Evolutionary conservation across 306 rosid genomes (phyloP).

Genomic region (Alnus glutinosa): DNA sequence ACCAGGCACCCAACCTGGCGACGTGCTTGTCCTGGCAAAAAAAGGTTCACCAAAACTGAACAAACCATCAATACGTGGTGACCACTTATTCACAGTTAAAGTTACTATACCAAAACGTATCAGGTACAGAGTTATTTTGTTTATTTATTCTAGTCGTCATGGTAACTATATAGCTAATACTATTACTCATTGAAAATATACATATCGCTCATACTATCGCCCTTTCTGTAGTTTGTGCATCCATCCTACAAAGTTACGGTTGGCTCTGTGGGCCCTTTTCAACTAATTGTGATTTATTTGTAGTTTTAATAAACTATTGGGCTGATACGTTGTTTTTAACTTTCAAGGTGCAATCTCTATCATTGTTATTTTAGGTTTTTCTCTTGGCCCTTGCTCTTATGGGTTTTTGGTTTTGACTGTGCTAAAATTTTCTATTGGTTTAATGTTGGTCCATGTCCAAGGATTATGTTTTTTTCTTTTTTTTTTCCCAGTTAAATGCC

Average conservation of each 20-base stretch:
- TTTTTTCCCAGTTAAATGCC: background rate
- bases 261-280: background rate
- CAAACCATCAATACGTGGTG: constrained; percentile 90
- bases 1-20: constrained; percentile 92
- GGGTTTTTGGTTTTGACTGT: background rate
- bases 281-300: background rate
- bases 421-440: background rate
- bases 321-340: background rate
- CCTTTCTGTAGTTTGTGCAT: background rate
- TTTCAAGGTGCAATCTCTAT: background rate
- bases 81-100: constrained; percentile 84
- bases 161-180: background rate
- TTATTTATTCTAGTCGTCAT: background rate
- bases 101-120: constrained; percentile 84
- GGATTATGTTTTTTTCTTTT: background rate
- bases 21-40: constrained; percentile 76
- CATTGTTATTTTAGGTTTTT: background rate
- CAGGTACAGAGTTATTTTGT: constrained; percentile 53
- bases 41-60: constrained; percentile 92
- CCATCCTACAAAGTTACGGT: background rate
- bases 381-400: background rate
- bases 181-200: background rate
- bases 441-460: background rate
- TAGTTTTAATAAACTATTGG: background rate
- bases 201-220: background rate